Evolutionary conservation across 1,139 yeast species (phyloP).

Genomic region (Taphrina wiesneri): DNA sequence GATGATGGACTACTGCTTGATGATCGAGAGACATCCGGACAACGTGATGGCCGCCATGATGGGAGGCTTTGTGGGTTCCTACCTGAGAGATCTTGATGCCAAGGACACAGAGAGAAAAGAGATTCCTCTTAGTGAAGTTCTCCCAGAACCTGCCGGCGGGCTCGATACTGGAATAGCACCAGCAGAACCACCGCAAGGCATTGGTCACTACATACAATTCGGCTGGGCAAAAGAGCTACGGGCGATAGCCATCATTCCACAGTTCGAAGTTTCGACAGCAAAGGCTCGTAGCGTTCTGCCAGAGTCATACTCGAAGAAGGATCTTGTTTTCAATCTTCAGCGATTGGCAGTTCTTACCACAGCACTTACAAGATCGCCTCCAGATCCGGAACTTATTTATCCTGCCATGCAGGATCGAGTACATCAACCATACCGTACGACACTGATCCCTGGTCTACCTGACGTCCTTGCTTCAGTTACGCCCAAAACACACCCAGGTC

Average conservation of each 20-base stretch:
- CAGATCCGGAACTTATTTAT: slow-evolving; percentile 77
- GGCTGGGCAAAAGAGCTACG: slow-evolving; percentile 78
- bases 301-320: slow-evolving; percentile 70
- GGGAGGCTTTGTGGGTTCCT: slow-evolving; percentile 97
- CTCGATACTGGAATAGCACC: slow-evolving; percentile 66
- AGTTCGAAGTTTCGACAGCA: slow-evolving; percentile 92
- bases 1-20: slow-evolving; percentile 87
- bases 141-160: slow-evolving; percentile 76
- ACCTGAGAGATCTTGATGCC: slow-evolving; percentile 73
- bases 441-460: slow-evolving; percentile 75
- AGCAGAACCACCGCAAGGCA: slow-evolving; percentile 76
- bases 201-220: slow-evolving; percentile 87
- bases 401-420: slow-evolving; percentile 96
- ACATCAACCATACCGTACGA: slow-evolving; percentile 90
- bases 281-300: slow-evolving; percentile 89
- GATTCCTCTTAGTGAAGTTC: slow-evolving; percentile 78
- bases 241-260: slow-evolving; percentile 88
- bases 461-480: slow-evolving; percentile 79
- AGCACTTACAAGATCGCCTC: slow-evolving; percentile 79
- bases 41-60: slow-evolving; percentile 98
- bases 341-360: slow-evolving; percentile 73
- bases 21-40: slow-evolving; percentile 98
- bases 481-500: slow-evolving; percentile 77
- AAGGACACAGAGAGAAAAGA: slow-evolving; percentile 71
- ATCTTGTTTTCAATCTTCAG: slow-evolving; percentile 84